phyloP scores from a whole-genome alignment of 106 monocot genomes.

The Apostasia shenzhenica region DNA sequence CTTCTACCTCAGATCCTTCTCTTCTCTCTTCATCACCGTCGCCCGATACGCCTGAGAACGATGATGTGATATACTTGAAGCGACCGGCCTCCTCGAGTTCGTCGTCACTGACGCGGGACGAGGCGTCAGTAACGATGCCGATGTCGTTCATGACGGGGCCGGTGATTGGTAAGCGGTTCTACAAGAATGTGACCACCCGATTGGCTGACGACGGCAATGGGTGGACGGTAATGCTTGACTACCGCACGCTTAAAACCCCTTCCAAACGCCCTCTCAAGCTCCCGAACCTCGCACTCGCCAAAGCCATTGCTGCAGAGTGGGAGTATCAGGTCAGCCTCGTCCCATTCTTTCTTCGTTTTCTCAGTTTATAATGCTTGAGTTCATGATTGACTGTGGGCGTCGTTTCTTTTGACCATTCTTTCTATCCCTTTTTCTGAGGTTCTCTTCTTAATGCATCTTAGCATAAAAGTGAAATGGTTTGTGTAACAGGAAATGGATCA shows the following conservation, averaged over 20 bases:
- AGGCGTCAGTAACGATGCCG: slow-evolving; percentile 77
- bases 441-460: background rate
- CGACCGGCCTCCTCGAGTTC: background rate
- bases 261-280: slow-evolving; percentile 79
- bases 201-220: slow-evolving; percentile 87
- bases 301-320: slow-evolving; percentile 94
- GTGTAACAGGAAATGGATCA: too few relatives aligned
- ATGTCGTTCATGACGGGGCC: slow-evolving; percentile 90
- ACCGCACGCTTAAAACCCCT: slow-evolving; percentile 86
- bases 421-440: background rate
- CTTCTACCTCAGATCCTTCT: background rate
- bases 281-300: slow-evolving; percentile 70
- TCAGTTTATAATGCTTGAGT: slow-evolving; percentile 1
- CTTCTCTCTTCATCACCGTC: background rate
- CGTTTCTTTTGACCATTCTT: background rate
- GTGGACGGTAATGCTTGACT: slow-evolving; percentile 98
- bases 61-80: slow-evolving; percentile 8
- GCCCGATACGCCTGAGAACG: background rate
- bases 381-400: too few relatives aligned
- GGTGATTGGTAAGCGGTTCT: slow-evolving; percentile 92
- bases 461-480: too few relatives aligned
- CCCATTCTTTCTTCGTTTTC: background rate
- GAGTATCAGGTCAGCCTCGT: slow-evolving; percentile 74
- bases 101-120: slow-evolving; percentile 38
- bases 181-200: slow-evolving; percentile 66